Evolutionary conservation across 2,329 filamentous ascomycete species (phyloP).

Genomic region (Fusarium hostae): DNA sequence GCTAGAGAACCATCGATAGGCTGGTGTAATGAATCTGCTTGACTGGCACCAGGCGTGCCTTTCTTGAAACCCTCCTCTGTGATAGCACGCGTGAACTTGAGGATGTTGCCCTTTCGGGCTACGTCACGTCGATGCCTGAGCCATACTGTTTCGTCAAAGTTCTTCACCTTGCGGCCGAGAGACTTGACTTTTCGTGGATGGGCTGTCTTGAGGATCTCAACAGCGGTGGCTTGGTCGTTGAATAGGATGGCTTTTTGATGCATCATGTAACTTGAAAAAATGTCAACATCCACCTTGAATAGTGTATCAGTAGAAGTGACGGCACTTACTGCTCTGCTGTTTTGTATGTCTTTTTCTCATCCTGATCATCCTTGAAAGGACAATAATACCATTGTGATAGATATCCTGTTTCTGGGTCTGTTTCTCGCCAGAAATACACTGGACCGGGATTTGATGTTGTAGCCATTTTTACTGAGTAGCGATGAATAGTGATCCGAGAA

Average conservation of each 20-base stretch:
- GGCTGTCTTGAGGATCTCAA: conserved; percentile 59
- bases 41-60: conserved; percentile 36
- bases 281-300: background rate
- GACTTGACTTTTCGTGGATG: conserved; percentile 61
- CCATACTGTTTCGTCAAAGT: conserved; percentile 66
- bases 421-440: conserved; percentile 62
- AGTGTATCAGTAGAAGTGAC: background rate
- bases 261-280: conserved; percentile 62
- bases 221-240: conserved; percentile 55
- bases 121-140: conserved; percentile 61
- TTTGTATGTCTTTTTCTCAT: conserved; percentile 53
- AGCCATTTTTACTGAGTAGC: conserved; percentile 7
- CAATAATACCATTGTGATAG: conserved; percentile 72
- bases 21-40: conserved; percentile 24
- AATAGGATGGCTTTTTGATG: conserved; percentile 64
- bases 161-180: conserved; percentile 65
- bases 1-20: conserved; percentile 55
- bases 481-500: background rate
- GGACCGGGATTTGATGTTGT: conserved; percentile 20
- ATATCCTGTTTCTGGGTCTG: conserved; percentile 61
- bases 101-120: conserved; percentile 66
- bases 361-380: conserved; percentile 57
- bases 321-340: conserved; percentile 63
- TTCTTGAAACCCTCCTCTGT: conserved; percentile 44
- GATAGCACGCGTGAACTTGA: conserved; percentile 66